A percentile compares a stretch with the other conserved stretches of the same genome.
These are phyloP conservation scores for Rosa multiflora DNA, from an alignment of 306 rosid species.

Conservation along the genomic window DNA sequence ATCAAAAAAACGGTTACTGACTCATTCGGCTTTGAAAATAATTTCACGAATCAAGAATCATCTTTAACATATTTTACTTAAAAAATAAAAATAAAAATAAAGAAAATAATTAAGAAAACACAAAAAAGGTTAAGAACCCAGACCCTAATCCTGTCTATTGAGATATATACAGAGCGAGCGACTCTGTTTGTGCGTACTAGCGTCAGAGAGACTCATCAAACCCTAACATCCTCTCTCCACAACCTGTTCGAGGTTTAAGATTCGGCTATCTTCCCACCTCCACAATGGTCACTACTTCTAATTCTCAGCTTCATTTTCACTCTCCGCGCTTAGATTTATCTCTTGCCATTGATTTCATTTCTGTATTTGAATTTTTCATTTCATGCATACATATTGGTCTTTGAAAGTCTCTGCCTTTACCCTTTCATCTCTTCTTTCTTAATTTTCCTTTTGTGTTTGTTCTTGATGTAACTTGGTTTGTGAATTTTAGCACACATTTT, in stretches of 20 bases:
- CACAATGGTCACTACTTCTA: constrained; percentile 29
- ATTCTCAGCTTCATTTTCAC: background rate
- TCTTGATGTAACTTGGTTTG: constrained; percentile 5
- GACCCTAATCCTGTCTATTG: background rate
- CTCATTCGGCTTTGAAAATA: no score
- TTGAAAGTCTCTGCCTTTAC: background rate
- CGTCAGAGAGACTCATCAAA: constrained; percentile 14
- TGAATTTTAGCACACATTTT: background rate
- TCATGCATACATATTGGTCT: background rate
- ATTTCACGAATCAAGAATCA: no score
- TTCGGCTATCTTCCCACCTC: background rate
- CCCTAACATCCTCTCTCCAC: constrained; percentile 27
- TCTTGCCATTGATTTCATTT: background rate
- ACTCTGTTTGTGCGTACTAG: background rate
- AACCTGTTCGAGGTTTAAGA: constrained; percentile 1
- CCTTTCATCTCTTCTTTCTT: background rate
- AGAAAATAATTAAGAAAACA: background rate
- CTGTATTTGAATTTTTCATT: background rate
- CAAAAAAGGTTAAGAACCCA: background rate
- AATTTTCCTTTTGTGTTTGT: background rate
- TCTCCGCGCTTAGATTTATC: background rate
- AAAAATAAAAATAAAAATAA: no score
- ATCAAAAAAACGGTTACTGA: no score
- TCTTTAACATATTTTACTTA: no score
- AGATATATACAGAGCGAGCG: background rate